A percentile compares a stretch with the other conserved stretches of the same genome.
phyloP scores from a whole-genome alignment of 768 basidiomycete genomes.

The Dentipellis fragilis region DNA sequence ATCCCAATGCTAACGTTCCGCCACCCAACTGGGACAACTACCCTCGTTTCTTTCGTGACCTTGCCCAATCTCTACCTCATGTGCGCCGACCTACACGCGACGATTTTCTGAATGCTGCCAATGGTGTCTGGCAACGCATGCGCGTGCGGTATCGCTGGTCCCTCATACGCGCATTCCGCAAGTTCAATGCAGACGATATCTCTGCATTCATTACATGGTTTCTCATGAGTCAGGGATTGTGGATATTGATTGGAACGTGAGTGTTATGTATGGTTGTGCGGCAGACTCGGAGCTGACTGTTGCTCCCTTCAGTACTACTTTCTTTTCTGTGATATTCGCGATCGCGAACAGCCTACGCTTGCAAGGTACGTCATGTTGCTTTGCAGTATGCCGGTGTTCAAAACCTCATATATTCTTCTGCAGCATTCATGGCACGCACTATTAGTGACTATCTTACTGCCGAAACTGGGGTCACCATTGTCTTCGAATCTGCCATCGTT shows the following conservation, averaged over 20 bases:
- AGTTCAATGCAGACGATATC: slow-evolving; percentile 93
- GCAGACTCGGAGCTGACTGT: not conserved
- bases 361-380: slow-evolving; percentile 42
- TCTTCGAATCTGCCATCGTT: slow-evolving; percentile 96
- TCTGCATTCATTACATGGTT: slow-evolving; percentile 96
- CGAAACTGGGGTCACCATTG: slow-evolving; percentile 88
- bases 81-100: slow-evolving; percentile 76
- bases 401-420: slow-evolving; percentile 1
- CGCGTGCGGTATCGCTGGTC: slow-evolving; percentile 97
- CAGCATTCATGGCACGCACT: slow-evolving; percentile 76
- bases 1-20: slow-evolving; percentile 10
- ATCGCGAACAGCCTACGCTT: slow-evolving; percentile 79
- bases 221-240: slow-evolving; percentile 88
- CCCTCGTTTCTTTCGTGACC: slow-evolving; percentile 69
- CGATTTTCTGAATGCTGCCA: slow-evolving; percentile 79
- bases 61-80: slow-evolving; percentile 71
- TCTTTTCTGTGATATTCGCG: slow-evolving; percentile 89
- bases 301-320: slow-evolving; percentile 59
- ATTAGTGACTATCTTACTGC: slow-evolving; percentile 91
- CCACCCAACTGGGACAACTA: slow-evolving; percentile 54
- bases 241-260: slow-evolving; percentile 92
- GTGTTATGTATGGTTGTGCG: slow-evolving; percentile 19
- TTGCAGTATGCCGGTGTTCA: slow-evolving; percentile 1
- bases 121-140: slow-evolving; percentile 82
- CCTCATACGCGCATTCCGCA: slow-evolving; percentile 87